phyloP scores from a whole-genome alignment of 164 flowering plant species.

The Tinospora cordifolia region DNA sequence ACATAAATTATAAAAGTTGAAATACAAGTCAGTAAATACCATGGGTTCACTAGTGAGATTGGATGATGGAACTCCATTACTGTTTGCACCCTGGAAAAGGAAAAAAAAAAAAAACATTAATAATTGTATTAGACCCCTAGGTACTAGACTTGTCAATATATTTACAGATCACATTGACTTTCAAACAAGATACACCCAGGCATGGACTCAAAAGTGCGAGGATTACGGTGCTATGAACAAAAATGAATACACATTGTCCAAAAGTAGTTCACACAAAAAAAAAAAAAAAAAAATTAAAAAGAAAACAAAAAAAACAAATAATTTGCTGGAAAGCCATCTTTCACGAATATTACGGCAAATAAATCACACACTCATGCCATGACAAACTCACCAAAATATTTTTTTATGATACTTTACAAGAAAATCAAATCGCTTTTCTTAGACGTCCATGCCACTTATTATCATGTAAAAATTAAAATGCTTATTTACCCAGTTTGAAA shows the following conservation, averaged over 20 bases:
- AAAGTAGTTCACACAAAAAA: neutral
- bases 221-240: neutral
- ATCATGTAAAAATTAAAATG: too few species aligned
- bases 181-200: neutral
- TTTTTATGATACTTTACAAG: too few species aligned
- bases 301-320: too few species aligned
- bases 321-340: too few species aligned
- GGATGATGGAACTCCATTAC: conserved; percentile 33
- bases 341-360: too few species aligned
- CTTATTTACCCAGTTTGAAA: too few species aligned
- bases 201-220: neutral
- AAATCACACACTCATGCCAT: too few species aligned
- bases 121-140: conserved; percentile 6
- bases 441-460: too few species aligned
- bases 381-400: too few species aligned
- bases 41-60: conserved; percentile 32
- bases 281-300: too few species aligned
- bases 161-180: too few species aligned
- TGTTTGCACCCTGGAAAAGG: conserved; percentile 39
- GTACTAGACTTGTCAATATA: neutral
- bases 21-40: conserved; percentile 15
- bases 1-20: neutral
- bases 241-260: neutral
- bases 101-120: neutral
- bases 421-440: too few species aligned